phyloP scores from a whole-genome alignment of 768 basidiomycete species.

The Kwoniella botswanensis region DNA sequence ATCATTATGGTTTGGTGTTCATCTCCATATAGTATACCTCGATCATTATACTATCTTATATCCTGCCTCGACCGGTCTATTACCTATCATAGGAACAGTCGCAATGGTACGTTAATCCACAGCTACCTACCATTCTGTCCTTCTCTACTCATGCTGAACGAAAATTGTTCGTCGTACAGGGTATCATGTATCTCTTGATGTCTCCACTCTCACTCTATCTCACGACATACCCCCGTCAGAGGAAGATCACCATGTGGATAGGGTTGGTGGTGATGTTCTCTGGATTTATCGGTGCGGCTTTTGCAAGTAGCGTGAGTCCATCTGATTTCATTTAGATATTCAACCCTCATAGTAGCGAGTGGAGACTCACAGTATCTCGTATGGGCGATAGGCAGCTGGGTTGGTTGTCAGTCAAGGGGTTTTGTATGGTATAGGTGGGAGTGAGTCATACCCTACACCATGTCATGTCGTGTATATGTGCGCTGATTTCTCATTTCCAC shows the following conservation, averaged over 20 bases:
- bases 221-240: conserved; percentile 26
- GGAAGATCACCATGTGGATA: conserved; percentile 32
- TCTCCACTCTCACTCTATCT: conserved; percentile 32
- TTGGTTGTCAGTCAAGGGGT: conserved; percentile 36
- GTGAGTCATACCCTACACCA: conserved; percentile 21
- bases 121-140: too few relatives aligned
- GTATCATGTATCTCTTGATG: conserved; percentile 39
- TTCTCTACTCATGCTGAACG: not conserved
- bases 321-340: not conserved
- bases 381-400: conserved; percentile 18
- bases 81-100: conserved; percentile 36
- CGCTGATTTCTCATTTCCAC: too few relatives aligned
- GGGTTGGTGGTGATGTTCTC: conserved; percentile 28
- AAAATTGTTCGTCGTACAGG: conserved; percentile 10
- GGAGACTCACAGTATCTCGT: not conserved
- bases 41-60: conserved; percentile 29
- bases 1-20: too few relatives aligned
- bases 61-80: conserved; percentile 16
- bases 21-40: conserved; percentile 29
- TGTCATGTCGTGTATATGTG: not conserved
- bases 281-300: conserved; percentile 34
- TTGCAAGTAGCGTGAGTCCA: conserved; percentile 26
- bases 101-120: conserved; percentile 23
- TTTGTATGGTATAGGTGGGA: conserved; percentile 37
- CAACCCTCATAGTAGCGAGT: not conserved